Conservation (phyloP, 768 basidiomycete genomes). For the Tylopilus subfusipes region DNA sequence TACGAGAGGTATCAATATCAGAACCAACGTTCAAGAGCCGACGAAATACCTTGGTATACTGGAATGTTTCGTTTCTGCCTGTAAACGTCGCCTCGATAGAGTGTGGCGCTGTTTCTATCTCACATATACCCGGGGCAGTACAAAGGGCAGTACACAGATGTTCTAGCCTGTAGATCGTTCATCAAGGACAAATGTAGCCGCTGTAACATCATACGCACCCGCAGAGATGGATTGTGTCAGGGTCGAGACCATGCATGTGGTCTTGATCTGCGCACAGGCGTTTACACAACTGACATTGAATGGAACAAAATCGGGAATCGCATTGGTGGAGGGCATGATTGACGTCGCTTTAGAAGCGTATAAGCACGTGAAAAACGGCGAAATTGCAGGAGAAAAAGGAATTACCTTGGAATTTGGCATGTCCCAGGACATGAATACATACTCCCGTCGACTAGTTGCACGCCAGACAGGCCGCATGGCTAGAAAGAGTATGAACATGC, state of each 20-base stretch:
- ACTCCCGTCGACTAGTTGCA: slow-evolving; percentile 30
- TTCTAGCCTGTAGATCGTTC: slow-evolving; percentile 39
- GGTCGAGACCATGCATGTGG: not conserved
- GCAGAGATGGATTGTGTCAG: not conserved
- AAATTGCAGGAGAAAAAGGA: not conserved
- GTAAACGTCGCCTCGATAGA: slow-evolving; percentile 61
- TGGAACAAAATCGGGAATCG: slow-evolving; percentile 49
- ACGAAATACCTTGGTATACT: slow-evolving; percentile 55
- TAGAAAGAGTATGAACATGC: slow-evolving; percentile 12
- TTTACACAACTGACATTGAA: slow-evolving; percentile 53
- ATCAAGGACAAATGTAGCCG: not conserved
- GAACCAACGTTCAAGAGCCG: not conserved
- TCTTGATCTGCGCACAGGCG: slow-evolving; percentile 42
- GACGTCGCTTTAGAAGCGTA: slow-evolving; percentile 36
- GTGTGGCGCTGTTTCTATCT: slow-evolving; percentile 56
- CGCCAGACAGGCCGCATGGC: slow-evolving; percentile 40
- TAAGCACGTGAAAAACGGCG: not conserved
- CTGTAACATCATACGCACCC: slow-evolving; percentile 1
- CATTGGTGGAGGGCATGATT: slow-evolving; percentile 48
- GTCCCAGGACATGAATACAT: slow-evolving; percentile 39
- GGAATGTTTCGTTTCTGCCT: slow-evolving; percentile 57
- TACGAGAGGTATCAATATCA: slow-evolving; percentile 12
- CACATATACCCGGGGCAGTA: slow-evolving; percentile 46
- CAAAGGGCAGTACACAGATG: slow-evolving; percentile 48
- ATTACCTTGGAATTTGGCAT: slow-evolving; percentile 44